Percentiles rank a stretch among this genome's conserved stretches.
These are phyloP conservation scores for Puccinia triticina DNA, from an alignment of 1,284 basidiomycete genomes.

Conservation along the genomic window DNA sequence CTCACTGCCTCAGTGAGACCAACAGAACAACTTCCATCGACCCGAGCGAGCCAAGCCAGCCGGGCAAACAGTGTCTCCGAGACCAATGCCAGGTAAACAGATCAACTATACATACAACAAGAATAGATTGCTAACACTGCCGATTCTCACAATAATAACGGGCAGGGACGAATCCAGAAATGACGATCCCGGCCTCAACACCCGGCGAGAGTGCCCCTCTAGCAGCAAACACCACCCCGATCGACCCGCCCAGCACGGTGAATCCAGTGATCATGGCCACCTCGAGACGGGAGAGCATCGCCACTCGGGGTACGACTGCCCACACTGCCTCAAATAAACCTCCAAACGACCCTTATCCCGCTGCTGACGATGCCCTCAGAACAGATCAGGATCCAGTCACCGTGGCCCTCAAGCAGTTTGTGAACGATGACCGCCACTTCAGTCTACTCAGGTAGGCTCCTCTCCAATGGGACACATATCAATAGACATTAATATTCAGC, in stretches of 20 bases:
- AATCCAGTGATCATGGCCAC: slow-evolving; percentile 33
- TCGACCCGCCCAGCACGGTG: slow-evolving; percentile 14
- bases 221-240: slow-evolving; percentile 25
- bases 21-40: no score
- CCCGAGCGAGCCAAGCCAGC: no score
- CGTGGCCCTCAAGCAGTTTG: slow-evolving; percentile 73
- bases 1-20: no score
- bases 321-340: background rate
- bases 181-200: slow-evolving; percentile 38
- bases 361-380: background rate
- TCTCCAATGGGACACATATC: no score
- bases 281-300: slow-evolving; percentile 34
- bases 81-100: no score
- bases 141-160: background rate
- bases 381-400: slow-evolving; percentile 19
- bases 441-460: slow-evolving; percentile 79
- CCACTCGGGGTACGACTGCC: background rate
- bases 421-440: slow-evolving; percentile 87
- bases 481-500: background rate
- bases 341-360: background rate
- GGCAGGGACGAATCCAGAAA: slow-evolving; percentile 47
- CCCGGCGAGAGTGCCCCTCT: slow-evolving; percentile 22
- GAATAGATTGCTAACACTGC: background rate
- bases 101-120: no score
- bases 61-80: no score